A percentile compares a stretch with the other conserved stretches of the same genome.
Evolutionary conservation across 129 eudicot genomes (phyloP).

Genomic region (Tagetes patula): DNA sequence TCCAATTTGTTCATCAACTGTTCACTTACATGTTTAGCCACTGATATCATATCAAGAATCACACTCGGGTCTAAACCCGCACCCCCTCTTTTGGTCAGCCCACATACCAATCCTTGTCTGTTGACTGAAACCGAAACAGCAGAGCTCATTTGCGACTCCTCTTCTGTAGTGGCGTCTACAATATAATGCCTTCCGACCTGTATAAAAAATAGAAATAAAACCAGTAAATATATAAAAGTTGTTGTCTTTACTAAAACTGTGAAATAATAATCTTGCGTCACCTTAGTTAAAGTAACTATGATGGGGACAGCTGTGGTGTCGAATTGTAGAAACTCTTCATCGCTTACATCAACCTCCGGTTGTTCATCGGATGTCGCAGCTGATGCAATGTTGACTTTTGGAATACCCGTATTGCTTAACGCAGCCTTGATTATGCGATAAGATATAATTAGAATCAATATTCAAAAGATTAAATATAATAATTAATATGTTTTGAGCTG

Average conservation of each 20-base stretch:
- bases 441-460: neutral
- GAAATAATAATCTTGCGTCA: neutral
- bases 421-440: conserved; percentile 62
- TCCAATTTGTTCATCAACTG: conserved; percentile 71
- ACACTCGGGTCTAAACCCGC: conserved; percentile 80
- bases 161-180: conserved; percentile 91
- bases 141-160: conserved; percentile 90
- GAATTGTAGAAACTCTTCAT: conserved; percentile 83
- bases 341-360: conserved; percentile 89
- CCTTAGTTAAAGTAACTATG: conserved; percentile 75
- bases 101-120: conserved; percentile 67
- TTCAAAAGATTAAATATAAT: neutral
- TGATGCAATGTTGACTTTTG: conserved; percentile 68
- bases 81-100: conserved; percentile 88
- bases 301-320: conserved; percentile 86
- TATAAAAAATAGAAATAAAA: neutral
- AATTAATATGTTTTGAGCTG: neutral
- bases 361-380: conserved; percentile 66
- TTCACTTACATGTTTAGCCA: conserved; percentile 78
- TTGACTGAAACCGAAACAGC: conserved; percentile 83
- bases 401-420: conserved; percentile 80
- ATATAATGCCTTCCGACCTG: conserved; percentile 93
- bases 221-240: neutral
- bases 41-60: conserved; percentile 85
- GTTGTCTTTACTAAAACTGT: neutral